Evolutionary conservation across 352 stramenopile species (phyloP).

Genomic region (Pythium myriotylum): DNA sequence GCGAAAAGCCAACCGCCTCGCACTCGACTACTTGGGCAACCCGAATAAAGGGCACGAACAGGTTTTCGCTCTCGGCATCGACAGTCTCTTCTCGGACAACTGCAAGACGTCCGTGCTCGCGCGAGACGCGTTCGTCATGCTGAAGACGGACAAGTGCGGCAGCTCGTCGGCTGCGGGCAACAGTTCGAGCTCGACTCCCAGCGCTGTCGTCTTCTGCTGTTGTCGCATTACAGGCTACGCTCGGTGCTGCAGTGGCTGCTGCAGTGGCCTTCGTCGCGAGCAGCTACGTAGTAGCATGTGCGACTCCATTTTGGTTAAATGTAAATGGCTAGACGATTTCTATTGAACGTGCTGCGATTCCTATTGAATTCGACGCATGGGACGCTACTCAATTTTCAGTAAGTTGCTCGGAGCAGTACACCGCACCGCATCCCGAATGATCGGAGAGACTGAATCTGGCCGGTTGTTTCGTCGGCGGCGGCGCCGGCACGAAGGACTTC

Average conservation of each 20-base stretch:
- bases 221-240: background rate
- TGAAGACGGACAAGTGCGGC: background rate
- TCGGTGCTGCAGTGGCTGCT: background rate
- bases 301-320: too few species aligned
- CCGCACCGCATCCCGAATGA: too few species aligned
- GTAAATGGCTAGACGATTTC: too few species aligned
- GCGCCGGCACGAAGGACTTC: too few species aligned
- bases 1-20: conserved; percentile 58
- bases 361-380: too few species aligned
- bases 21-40: conserved; percentile 55
- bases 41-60: conserved; percentile 54
- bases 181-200: background rate
- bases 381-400: too few species aligned
- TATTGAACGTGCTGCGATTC: too few species aligned
- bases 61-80: conserved; percentile 54
- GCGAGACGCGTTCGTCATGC: background rate
- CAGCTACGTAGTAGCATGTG: too few species aligned
- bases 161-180: background rate
- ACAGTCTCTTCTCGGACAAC: conserved; percentile 49
- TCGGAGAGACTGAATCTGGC: too few species aligned
- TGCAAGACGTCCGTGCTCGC: conserved; percentile 3
- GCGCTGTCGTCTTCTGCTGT: background rate
- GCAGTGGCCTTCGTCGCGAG: background rate
- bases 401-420: too few species aligned
- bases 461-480: too few species aligned